Evolutionary conservation across 2,329 filamentous ascomycete species (phyloP).

Genomic region (Ophiostoma himal-ulmi): DNA sequence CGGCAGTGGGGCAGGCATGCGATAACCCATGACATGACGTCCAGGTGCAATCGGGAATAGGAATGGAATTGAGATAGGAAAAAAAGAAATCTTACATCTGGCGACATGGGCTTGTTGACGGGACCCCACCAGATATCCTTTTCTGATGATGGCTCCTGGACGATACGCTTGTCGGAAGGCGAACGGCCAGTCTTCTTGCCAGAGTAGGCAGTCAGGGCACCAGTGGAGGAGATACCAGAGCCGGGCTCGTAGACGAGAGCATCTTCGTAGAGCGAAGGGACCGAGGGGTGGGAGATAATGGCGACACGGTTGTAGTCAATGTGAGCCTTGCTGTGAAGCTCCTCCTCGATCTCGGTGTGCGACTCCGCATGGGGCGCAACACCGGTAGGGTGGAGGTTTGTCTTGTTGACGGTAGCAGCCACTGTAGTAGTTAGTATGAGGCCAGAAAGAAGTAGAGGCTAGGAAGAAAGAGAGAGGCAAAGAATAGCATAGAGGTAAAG

Average conservation of each 20-base stretch:
- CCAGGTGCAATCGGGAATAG: background rate
- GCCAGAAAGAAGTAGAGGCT: background rate
- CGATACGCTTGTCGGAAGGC: conserved; percentile 93
- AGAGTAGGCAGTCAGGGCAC: conserved; percentile 94
- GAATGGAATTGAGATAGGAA: background rate
- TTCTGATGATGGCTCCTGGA: conserved; percentile 83
- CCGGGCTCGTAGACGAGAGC: conserved; percentile 94
- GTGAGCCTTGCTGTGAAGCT: conserved; percentile 94
- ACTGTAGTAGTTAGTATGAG: conserved; percentile 17
- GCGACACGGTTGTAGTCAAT: conserved; percentile 98
- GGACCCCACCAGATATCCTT: conserved; percentile 98
- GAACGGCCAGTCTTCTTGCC: conserved; percentile 97
- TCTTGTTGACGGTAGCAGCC: conserved; percentile 72
- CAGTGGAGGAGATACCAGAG: conserved; percentile 91
- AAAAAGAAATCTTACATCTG: conserved; percentile 66
- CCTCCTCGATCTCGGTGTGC: conserved; percentile 95
- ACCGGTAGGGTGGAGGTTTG: conserved; percentile 82
- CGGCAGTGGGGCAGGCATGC: conserved; percentile 20
- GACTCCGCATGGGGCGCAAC: conserved; percentile 71
- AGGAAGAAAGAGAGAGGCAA: background rate
- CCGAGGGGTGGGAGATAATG: conserved; percentile 91
- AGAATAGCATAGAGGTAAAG: background rate
- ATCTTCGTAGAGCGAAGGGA: conserved; percentile 97
- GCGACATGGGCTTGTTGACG: conserved; percentile 97
- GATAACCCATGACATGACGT: background rate